phyloP scores from a whole-genome alignment of 164 flowering plant species.

The Liriodendron chinense region DNA sequence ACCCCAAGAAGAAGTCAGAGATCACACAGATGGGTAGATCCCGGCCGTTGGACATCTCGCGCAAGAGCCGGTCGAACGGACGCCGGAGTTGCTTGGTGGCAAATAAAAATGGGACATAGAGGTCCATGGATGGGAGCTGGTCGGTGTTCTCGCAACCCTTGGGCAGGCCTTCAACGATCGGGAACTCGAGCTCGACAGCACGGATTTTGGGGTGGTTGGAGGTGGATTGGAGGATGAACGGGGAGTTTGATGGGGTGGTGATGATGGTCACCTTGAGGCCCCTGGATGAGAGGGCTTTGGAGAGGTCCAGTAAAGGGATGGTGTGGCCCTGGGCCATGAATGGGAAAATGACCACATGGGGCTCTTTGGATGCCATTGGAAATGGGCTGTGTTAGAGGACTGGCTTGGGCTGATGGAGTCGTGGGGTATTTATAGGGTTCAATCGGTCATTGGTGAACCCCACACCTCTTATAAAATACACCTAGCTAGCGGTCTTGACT shows the following conservation, averaged over 20 bases:
- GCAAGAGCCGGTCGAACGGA: constrained; percentile 21
- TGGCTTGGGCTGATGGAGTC: too few relatives aligned
- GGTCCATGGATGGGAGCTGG: constrained; percentile 27
- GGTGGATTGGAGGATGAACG: constrained; percentile 3
- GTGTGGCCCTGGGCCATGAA: constrained; percentile 45
- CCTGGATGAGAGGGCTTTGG: constrained; percentile 21
- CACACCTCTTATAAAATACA: too few relatives aligned
- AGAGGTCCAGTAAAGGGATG: constrained; percentile 31
- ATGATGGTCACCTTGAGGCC: constrained; percentile 27
- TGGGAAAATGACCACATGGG: constrained; percentile 32
- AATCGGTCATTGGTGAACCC: too few relatives aligned
- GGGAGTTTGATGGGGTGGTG: constrained; percentile 36
- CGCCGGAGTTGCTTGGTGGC: constrained; percentile 24
- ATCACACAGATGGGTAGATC: constrained; percentile 34
- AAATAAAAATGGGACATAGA: constrained; percentile 9
- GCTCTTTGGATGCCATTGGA: not conserved
- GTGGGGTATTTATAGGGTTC: too few relatives aligned
- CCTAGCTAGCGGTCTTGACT: too few relatives aligned
- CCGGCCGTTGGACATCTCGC: constrained; percentile 14
- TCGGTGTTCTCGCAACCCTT: constrained; percentile 33
- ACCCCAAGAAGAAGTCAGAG: constrained; percentile 37
- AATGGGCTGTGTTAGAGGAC: not conserved
- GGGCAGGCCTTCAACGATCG: constrained; percentile 18
- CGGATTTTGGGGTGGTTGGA: constrained; percentile 14
- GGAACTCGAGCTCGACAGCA: constrained; percentile 27